Base-by-base conservation (phyloP, 176 grass and related monocot species). In the Aegilops bicornis region DNA sequence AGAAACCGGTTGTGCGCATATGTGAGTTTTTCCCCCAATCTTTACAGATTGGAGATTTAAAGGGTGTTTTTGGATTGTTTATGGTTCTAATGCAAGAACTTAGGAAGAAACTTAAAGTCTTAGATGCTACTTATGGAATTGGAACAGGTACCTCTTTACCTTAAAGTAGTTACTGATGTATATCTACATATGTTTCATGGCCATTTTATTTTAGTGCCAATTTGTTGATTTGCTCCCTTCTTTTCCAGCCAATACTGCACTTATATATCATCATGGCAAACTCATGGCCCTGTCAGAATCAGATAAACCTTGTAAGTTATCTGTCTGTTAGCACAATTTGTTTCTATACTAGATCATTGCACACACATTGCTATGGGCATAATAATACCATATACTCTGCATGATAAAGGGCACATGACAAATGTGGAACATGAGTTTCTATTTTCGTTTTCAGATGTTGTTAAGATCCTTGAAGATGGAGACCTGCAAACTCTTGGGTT, bases 401-500 rank as follows among this genome's bases (percentile, higher is more conserved):
- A 58, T 58, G 54, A 58, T 58, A 62, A 62, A 62, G 3, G 0
- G 59, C n/a, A 24, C 54, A 58, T 58, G 15, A 0, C 19, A 58
- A 58, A 19, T 58, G 6, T 3, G 19, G 19, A 58, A 29, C 7
- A 71, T 52, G n/a, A n/a, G 9, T 80, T 82, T 48, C 64, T 29
- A 45, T 22, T 54, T 89, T 31, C 86, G 70, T 86, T 70, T 68
- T 22, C 89, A 98, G 95, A 98, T 87, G 84, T 95, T 85, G 78
- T 98, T 71, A 95, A 87, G 85, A 89, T 98, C 81, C 89, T 98
- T n/a, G 95, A 97, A 90, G 95, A 97, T 90, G 95, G 95, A 88
- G 95, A 97, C 61, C 39, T 97, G 66, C 92, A 95, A 75, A 97
- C 95, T 91, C 90, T 97, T 86, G 95, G 95, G 64, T 82, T 97